Evolutionary conservation across 208 protist genomes (phyloP).

Genomic region (Novymonas esmeraldas): DNA sequence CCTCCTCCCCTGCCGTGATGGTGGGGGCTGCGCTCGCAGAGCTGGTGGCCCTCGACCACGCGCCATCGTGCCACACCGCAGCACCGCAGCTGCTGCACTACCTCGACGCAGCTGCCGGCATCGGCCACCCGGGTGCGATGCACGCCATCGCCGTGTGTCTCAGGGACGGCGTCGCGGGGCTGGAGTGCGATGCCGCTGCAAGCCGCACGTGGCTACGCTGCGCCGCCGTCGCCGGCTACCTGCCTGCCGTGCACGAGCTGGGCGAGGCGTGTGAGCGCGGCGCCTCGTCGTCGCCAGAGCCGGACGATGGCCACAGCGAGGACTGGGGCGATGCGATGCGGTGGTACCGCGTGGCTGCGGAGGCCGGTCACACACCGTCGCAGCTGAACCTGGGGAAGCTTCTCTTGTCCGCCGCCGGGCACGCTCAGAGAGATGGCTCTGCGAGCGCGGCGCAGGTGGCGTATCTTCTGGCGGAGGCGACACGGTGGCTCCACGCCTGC

Average conservation of each 20-base stretch:
- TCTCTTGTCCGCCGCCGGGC: constrained; percentile 48
- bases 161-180: constrained; percentile 50
- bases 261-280: constrained; percentile 72
- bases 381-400: constrained; percentile 87
- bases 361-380: constrained; percentile 51
- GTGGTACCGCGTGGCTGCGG: constrained; percentile 69
- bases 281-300: constrained; percentile 9
- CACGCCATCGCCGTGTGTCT: constrained; percentile 64
- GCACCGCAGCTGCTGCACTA: constrained; percentile 17
- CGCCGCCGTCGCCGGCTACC: constrained; percentile 62
- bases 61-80: not conserved
- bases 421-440: constrained; percentile 8
- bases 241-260: constrained; percentile 84
- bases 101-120: constrained; percentile 52
- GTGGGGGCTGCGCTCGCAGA: constrained; percentile 49
- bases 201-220: constrained; percentile 66
- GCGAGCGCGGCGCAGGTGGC: constrained; percentile 15
- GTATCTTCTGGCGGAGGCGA: constrained; percentile 35
- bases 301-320: not conserved
- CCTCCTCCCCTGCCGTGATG: constrained; percentile 27
- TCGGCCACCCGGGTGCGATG: constrained; percentile 72
- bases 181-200: constrained; percentile 43
- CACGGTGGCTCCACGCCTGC: constrained; percentile 62
- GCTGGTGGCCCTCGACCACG: constrained; percentile 20
- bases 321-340: constrained; percentile 83